Evolutionary conservation across 495 filamentous ascomycete species (phyloP).

Genomic region (Pyrenopolyporus hunteri): DNA sequence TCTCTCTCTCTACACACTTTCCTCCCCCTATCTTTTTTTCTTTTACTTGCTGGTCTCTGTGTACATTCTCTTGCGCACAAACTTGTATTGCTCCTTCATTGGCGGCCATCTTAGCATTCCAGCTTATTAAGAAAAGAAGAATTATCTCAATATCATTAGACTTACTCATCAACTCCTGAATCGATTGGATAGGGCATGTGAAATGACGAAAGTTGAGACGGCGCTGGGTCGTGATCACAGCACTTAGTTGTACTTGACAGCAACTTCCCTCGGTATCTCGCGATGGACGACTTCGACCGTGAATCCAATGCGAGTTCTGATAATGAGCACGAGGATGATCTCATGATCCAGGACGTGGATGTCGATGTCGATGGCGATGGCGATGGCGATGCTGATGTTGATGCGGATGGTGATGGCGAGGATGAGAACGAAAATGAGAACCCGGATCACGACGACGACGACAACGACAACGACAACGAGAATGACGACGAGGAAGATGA

Average conservation of each 20-base stretch:
- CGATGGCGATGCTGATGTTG: constrained; percentile 58
- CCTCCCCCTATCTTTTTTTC: too few relatives aligned
- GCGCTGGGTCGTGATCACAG: neutral
- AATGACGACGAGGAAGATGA: constrained; percentile 64
- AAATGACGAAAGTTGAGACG: too few relatives aligned
- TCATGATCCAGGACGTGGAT: constrained; percentile 66
- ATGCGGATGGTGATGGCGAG: constrained; percentile 59
- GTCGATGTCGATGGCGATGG: constrained; percentile 50
- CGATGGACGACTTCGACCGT: constrained; percentile 43
- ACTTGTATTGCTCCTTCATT: too few relatives aligned
- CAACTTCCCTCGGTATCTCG: too few relatives aligned
- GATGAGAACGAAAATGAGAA: constrained; percentile 66
- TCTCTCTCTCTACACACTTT: too few relatives aligned
- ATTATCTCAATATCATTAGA: too few relatives aligned
- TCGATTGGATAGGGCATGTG: too few relatives aligned
- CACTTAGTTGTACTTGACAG: neutral
- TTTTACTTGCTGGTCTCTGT: too few relatives aligned
- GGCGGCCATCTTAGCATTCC: too few relatives aligned
- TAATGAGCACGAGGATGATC: constrained; percentile 68
- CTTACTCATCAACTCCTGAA: too few relatives aligned
- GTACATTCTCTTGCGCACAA: too few relatives aligned
- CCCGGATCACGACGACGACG: constrained; percentile 69
- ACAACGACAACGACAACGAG: constrained; percentile 65
- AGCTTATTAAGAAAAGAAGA: too few relatives aligned
- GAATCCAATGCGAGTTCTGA: constrained; percentile 72